A percentile compares a stretch with the other conserved stretches of the same genome.
Conservation (phyloP, 257 asterid species). For the Solanum paucissectum region DNA sequence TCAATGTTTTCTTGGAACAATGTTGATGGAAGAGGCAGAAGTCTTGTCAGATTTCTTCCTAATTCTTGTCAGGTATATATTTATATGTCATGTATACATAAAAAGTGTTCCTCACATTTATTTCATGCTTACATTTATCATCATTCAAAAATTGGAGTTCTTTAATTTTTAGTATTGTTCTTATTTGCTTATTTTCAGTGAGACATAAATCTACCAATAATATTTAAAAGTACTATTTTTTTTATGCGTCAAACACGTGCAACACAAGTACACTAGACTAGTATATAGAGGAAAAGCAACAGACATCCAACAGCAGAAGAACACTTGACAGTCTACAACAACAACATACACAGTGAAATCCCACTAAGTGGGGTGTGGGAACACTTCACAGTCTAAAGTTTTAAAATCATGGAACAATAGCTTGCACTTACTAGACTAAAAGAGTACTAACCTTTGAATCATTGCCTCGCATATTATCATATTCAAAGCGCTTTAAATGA, state of each 20-base stretch:
- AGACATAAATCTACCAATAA: background rate
- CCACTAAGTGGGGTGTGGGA: background rate
- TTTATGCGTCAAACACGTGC: background rate
- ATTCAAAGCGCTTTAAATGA: constrained; percentile 95
- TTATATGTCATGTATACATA: background rate
- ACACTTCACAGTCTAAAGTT: background rate
- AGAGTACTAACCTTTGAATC: constrained; percentile 63
- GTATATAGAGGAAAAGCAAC: background rate
- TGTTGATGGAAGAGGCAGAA: background rate
- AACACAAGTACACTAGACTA: background rate
- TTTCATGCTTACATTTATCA: background rate
- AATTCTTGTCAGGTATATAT: background rate
- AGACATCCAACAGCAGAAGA: background rate
- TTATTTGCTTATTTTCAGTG: background rate
- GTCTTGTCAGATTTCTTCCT: background rate
- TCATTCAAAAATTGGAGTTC: background rate
- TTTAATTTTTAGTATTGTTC: background rate
- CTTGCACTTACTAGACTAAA: background rate
- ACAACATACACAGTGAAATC: background rate
- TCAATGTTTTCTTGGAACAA: background rate
- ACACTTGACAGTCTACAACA: background rate
- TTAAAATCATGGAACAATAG: background rate
- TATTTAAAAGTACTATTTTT: background rate
- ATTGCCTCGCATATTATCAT: constrained; percentile 85
- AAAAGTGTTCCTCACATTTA: background rate